Conservation (phyloP, 2,329 filamentous ascomycete species). For the Epicoccum nigrum region DNA sequence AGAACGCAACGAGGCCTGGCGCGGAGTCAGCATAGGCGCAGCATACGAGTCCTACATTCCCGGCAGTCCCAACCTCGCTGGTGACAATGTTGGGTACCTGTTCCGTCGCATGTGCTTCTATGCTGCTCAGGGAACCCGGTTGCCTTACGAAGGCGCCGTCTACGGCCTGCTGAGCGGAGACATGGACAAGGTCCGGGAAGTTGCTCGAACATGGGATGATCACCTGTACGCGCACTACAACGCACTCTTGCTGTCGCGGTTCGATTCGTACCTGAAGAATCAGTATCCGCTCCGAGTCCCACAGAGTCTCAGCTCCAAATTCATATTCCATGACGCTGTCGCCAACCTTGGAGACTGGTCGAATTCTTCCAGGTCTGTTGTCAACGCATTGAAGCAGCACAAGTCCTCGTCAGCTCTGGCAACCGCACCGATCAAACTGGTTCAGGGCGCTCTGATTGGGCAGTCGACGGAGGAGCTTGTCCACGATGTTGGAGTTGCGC, state of each 20-base stretch:
- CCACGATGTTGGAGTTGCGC: slow-evolving; percentile 51
- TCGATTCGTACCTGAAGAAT: slow-evolving; percentile 71
- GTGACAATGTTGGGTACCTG: slow-evolving; percentile 55
- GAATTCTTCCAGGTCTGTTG: slow-evolving; percentile 61
- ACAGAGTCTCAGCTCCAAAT: slow-evolving; percentile 62
- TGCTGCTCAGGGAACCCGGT: slow-evolving; percentile 71
- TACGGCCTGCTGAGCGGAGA: slow-evolving; percentile 92
- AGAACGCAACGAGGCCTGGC: slow-evolving; percentile 86
- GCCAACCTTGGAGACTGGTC: slow-evolving; percentile 65
- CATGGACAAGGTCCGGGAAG: slow-evolving; percentile 74
- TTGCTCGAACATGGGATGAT: slow-evolving; percentile 84
- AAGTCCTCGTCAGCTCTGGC: slow-evolving; percentile 64
- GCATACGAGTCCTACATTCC: slow-evolving; percentile 59
- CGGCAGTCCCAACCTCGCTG: slow-evolving; percentile 47
- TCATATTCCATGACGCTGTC: slow-evolving; percentile 69
- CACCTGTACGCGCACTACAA: slow-evolving; percentile 88
- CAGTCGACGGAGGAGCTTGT: slow-evolving; percentile 58
- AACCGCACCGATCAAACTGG: slow-evolving; percentile 70
- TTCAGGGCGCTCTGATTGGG: slow-evolving; percentile 77
- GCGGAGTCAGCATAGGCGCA: slow-evolving; percentile 80
- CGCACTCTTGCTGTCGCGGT: slow-evolving; percentile 78
- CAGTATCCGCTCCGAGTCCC: slow-evolving; percentile 59
- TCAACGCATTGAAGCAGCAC: slow-evolving; percentile 65
- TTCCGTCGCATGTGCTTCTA: slow-evolving; percentile 82
- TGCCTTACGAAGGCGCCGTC: slow-evolving; percentile 84